phyloP scores from a whole-genome alignment of 495 filamentous ascomycete genomes.

The Penicillium lagena region DNA sequence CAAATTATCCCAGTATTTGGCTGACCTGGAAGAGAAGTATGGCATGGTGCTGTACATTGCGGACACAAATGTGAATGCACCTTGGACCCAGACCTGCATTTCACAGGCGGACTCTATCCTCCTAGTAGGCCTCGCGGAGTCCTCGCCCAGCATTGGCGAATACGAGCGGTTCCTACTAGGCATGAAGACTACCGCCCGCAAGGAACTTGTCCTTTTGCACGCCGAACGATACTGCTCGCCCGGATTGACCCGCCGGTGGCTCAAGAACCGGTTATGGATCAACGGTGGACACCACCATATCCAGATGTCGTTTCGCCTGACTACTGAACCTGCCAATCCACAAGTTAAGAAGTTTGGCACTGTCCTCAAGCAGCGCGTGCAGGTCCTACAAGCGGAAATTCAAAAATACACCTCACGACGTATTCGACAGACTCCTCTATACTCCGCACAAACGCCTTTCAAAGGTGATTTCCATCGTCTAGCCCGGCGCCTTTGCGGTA shows the following conservation, averaged over 20 bases:
- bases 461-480: constrained; percentile 96
- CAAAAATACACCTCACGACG: constrained; percentile 92
- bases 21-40: constrained; percentile 95
- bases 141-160: constrained; percentile 83
- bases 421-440: constrained; percentile 78
- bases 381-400: constrained; percentile 92
- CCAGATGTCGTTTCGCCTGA: constrained; percentile 87
- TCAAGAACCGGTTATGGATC: constrained; percentile 93
- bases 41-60: constrained; percentile 93
- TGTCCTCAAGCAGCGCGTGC: constrained; percentile 87
- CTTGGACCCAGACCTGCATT: constrained; percentile 98
- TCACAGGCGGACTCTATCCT: constrained; percentile 93
- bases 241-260: constrained; percentile 80
- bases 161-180: constrained; percentile 93
- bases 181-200: constrained; percentile 94
- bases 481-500: constrained; percentile 84
- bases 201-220: constrained; percentile 91
- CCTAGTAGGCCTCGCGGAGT: constrained; percentile 85
- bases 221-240: constrained; percentile 81
- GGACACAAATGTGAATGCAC: constrained; percentile 93
- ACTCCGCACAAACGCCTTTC: constrained; percentile 84
- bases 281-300: constrained; percentile 98
- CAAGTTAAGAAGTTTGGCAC: constrained; percentile 72
- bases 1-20: constrained; percentile 91
- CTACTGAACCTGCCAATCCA: constrained; percentile 68